Evolutionary conservation across 371 early-diverging fungal genomes (phyloP), one percentile per base, ranked within the genome.

Genomic region (Lichtheimia ramosa): DNA sequence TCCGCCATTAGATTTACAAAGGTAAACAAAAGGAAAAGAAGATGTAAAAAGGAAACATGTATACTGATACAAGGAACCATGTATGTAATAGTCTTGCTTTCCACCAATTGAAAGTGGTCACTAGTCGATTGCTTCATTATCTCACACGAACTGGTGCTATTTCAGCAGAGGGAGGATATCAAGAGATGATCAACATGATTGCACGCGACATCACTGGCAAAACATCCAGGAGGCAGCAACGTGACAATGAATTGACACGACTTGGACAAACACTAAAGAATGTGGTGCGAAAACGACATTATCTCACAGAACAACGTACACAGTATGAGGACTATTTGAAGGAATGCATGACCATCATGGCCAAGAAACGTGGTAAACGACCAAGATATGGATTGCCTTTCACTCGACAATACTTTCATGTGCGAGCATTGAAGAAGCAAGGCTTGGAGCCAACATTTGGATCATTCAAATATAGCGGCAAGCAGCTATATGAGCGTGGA

Each of bases 381-480:
- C 74, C 77, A 18, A 90, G 91, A n/a, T 79, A 83, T 46, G 78
- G 86, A 48, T 70, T 93, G 61, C 93, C 92, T 14, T 96, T 97
- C 77, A 91, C 94, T 3, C 83, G 88, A 20, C 99, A 97, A 74
- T 97, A 95, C 69, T 96, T 90, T 82, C 96, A 97, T 70, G 71
- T 95, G 63, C 83, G 88, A 25, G 90, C 90, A 34, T 84, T 97
- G 51, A 83, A 94, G 68, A 89, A 91, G 52, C 63, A 85, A 18
- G 97, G 96, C 10, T 83, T 83, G 23, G 91, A 96, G 49, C 98
- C 99, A 3, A 88, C 91, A 66, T 99, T 96, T 73, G 99, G 99
- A 3, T 95, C 96, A 40, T 98, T 88, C 87, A 97, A 97, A 82
- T 98, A 96, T 79, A 90, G 92, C 15, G 98, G 98, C 12, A 92